Evolutionary conservation across 116 monocot species (phyloP), one percentile per base, ranked within the genome.

Genomic region (Cymodocea nodosa): DNA sequence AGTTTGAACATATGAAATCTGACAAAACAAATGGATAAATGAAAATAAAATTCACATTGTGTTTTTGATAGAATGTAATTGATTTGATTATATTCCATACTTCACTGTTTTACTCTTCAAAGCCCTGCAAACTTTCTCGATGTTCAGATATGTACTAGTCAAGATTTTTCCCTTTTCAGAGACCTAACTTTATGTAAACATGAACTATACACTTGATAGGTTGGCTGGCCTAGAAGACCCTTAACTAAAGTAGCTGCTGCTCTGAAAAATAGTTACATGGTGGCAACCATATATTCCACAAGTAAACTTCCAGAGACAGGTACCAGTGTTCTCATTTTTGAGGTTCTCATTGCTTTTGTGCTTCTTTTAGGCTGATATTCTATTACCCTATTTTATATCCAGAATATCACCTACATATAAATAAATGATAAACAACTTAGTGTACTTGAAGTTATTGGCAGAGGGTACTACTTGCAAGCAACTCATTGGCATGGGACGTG

Each of bases 401-500:
- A 55, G 60, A 57, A 71, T 63, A 67, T 57, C 61, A 68, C 55
- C 51, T 52, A 71, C 75, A 51, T 61, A 59, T 71, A 68, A 68
- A 71, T 78, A 71, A 76, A 64, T 76, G 70, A 77, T 80, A 77
- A 84, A 79, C 65, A 83, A 76, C 81, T 85, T 84, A 81, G 61
- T 75, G 69, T 79, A 84, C 76, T 82, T 74, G 70, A 65, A 76
- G 82, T 79, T 74, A 82, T 76, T 91, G 75, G 81, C 85, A 98
- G 92, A 84, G 54, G 85, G 77, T 65, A 73, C 68, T 77, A 85
- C 84, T 44, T 57, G 24, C 65, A 92, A 84, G 69, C 70, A 86
- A 71, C 97, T 98, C 53, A 82, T 98, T 56, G 98, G 98, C 51
- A 89, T 98, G 98, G 92, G 86, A 67, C 98, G 98, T 52, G 98